phyloP scores from a whole-genome alignment of 2,329 filamentous ascomycete genomes.

The Xylariaceae sp. region DNA sequence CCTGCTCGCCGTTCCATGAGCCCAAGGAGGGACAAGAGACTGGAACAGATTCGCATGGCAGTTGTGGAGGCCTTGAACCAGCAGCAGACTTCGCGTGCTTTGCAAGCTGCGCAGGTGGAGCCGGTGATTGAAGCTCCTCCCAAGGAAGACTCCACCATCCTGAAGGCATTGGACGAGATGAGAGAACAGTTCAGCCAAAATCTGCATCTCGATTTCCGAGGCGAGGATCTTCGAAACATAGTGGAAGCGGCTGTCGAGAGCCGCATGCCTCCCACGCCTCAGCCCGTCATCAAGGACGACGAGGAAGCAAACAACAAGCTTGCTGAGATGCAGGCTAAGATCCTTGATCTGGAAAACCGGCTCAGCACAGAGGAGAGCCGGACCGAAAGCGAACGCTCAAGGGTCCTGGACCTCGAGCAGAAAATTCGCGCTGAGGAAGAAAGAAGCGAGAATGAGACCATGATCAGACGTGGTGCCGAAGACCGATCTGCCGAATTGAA shows the following conservation, averaged over 20 bases:
- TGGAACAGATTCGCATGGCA: slow-evolving; percentile 72
- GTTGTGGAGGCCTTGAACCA: slow-evolving; percentile 65
- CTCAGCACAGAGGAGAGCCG: slow-evolving; percentile 18
- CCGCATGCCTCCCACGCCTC: slow-evolving; percentile 44
- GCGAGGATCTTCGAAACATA: slow-evolving; percentile 51
- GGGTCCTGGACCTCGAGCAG: slow-evolving; percentile 53
- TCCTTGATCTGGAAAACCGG: slow-evolving; percentile 31
- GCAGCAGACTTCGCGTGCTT: slow-evolving; percentile 39
- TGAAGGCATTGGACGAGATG: slow-evolving; percentile 61
- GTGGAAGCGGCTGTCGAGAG: slow-evolving; percentile 56
- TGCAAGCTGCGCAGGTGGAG: slow-evolving; percentile 21
- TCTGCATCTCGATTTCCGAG: slow-evolving; percentile 36
- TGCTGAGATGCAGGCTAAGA: slow-evolving; percentile 51
- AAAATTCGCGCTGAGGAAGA: slow-evolving; percentile 40
- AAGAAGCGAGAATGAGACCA: slow-evolving; percentile 41
- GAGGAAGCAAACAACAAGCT: slow-evolving; percentile 46
- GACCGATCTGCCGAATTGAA: slow-evolving; percentile 45
- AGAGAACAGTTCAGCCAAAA: slow-evolving; percentile 44
- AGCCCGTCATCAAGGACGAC: slow-evolving; percentile 37
- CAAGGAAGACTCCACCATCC: slow-evolving; percentile 42
- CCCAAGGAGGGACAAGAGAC: slow-evolving; percentile 66
- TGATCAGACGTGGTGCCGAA: slow-evolving; percentile 43
- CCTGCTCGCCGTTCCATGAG: slow-evolving; percentile 63
- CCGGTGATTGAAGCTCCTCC: slow-evolving; percentile 16
- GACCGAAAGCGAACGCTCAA: slow-evolving; percentile 26